Evolutionary conservation across 1,284 basidiomycete genomes (phyloP).

Genomic region (Calocybe gambosa): DNA sequence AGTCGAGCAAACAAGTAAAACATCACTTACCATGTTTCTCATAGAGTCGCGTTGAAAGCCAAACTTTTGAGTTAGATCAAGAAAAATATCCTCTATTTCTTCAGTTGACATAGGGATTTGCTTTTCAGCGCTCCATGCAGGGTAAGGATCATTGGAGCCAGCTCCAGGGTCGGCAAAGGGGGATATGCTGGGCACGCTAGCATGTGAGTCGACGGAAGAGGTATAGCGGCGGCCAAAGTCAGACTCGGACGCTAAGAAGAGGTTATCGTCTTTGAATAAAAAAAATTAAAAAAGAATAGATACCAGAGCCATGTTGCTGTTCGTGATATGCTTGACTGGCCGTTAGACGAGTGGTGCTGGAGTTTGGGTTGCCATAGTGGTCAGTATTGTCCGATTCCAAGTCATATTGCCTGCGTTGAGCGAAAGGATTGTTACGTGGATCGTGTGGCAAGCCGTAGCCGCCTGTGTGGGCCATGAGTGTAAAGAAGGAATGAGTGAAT

Average conservation of each 20-base stretch:
- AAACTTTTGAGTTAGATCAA: slow-evolving; percentile 98
- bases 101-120: slow-evolving; percentile 97
- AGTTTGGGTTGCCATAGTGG: slow-evolving; percentile 47
- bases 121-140: slow-evolving; percentile 91
- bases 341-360: slow-evolving; percentile 51
- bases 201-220: slow-evolving; percentile 51
- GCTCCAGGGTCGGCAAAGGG: slow-evolving; percentile 55
- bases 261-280: slow-evolving; percentile 11
- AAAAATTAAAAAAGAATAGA: slow-evolving; percentile 6
- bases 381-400: slow-evolving; percentile 47
- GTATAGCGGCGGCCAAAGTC: slow-evolving; percentile 46
- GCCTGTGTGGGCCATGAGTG: slow-evolving; percentile 26
- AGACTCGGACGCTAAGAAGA: slow-evolving; percentile 30
- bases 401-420: slow-evolving; percentile 24
- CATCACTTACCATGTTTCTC: slow-evolving; percentile 74
- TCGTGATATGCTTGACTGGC: slow-evolving; percentile 44
- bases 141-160: slow-evolving; percentile 71
- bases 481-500: slow-evolving; percentile 17
- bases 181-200: slow-evolving; percentile 48
- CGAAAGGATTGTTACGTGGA: slow-evolving; percentile 28
- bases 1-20: slow-evolving; percentile 7
- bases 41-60: slow-evolving; percentile 95
- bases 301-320: slow-evolving; percentile 26
- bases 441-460: slow-evolving; percentile 24
- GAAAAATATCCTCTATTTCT: slow-evolving; percentile 98